Evolutionary conservation across 2,329 filamentous ascomycete species (phyloP), one percentile per base, ranked within the genome.

Genomic region (Xylariaceae sp.): DNA sequence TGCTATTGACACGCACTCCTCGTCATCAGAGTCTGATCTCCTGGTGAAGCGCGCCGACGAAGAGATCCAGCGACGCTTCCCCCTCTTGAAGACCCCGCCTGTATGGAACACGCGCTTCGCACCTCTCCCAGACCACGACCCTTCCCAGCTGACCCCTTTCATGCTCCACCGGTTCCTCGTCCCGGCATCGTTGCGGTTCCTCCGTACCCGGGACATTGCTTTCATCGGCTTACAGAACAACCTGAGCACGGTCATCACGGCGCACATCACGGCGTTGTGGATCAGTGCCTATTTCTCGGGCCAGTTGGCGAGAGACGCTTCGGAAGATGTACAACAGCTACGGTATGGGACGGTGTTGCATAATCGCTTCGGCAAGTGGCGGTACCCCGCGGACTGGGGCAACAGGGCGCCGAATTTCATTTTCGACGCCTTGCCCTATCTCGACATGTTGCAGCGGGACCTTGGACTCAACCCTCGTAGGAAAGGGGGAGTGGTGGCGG

Each of bases 341-440:
- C 63, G 59, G 37, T 68, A 70, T 45, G 71, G 83, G 49, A 76
- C 81, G 0, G 71, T 80, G 16, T 63, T 88, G 32, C 70, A 83
- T 54, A 78, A 73, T 14, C 76, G 83, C 26, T 90, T 83, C 56
- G 81, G 81, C 4, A 77, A 71, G 47, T 82, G 81, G 73, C 70
- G 85, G 17, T 85, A 84, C 51, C 77, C 81, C 1, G 70, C 66
- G 3, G 83, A 83, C 0, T 80, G 77, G 52, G 83, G 83, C 1
- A 67, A 65, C 27, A 70, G 67, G 53, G 68, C 72, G 41, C 81
- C 81, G 0, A 83, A 86, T 56, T 81, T 88, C 48, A 79, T 85
- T n/a, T 89, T 89, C 53, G 86, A 92, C 57, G 74, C 74, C 0
- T 57, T 90, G 38, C 83, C 83, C 3, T 92, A 88, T 43, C 57